Conservation (phyloP, 129 eudicot genomes). For the Dittrichia graveolens region DNA sequence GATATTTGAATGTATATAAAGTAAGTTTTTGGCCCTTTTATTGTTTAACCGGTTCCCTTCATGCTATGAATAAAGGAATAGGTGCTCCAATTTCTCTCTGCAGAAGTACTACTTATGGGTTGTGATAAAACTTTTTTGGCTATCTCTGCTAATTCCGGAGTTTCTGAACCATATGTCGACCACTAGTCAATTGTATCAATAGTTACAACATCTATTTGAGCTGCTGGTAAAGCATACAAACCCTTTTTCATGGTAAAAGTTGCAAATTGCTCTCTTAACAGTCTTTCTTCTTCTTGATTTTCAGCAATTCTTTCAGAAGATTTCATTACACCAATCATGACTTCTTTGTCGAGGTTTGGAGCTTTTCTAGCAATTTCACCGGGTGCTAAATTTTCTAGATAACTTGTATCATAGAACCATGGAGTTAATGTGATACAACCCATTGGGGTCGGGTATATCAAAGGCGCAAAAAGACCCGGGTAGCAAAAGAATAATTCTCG, state of each 20-base stretch:
- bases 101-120: too few relatives aligned
- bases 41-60: too few relatives aligned
- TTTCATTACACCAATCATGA: neutral
- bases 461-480: too few relatives aligned
- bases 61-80: too few relatives aligned
- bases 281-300: neutral
- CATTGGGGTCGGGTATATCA: too few relatives aligned
- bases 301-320: neutral
- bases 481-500: too few relatives aligned
- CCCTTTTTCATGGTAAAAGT: neutral
- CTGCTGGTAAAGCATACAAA: neutral
- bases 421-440: too few relatives aligned
- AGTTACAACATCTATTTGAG: neutral
- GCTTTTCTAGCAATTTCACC: conserved; percentile 7
- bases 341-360: conserved; percentile 10
- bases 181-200: conserved; percentile 1
- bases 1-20: neutral
- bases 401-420: neutral
- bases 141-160: neutral
- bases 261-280: neutral
- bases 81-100: too few relatives aligned
- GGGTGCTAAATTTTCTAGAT: neutral
- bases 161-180: neutral
- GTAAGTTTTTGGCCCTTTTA: neutral
- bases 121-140: too few relatives aligned